These are phyloP conservation scores for Lipomyces sp. DNA, from an alignment of 805 yeast genomes.

Conservation along the genomic window DNA sequence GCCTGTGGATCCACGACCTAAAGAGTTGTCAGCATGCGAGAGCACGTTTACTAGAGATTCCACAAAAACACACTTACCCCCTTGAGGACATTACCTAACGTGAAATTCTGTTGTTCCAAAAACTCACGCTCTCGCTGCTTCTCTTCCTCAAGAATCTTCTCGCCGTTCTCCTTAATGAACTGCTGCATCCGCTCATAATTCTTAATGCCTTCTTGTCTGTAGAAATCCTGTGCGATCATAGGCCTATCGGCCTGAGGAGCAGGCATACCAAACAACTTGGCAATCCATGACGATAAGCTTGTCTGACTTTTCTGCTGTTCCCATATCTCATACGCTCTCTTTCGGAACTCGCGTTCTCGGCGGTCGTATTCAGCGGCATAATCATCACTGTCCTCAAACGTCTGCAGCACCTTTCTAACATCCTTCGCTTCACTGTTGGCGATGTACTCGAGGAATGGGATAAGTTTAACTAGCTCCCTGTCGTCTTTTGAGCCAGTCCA, in stretches of 20 bases:
- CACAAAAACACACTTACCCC: slow-evolving; percentile 52
- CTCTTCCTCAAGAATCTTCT: slow-evolving; percentile 56
- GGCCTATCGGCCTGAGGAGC: slow-evolving; percentile 49
- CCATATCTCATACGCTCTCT: slow-evolving; percentile 54
- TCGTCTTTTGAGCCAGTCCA: slow-evolving; percentile 92
- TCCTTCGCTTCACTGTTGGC: slow-evolving; percentile 87
- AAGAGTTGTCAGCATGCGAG: background rate
- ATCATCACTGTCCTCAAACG: slow-evolving; percentile 68
- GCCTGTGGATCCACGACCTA: slow-evolving; percentile 24
- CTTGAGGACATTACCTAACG: slow-evolving; percentile 81
- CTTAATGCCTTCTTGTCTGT: slow-evolving; percentile 90
- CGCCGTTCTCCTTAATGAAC: slow-evolving; percentile 80
- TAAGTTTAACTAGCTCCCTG: slow-evolving; percentile 68
- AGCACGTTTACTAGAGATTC: background rate
- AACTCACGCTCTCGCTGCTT: slow-evolving; percentile 64
- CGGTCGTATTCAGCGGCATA: slow-evolving; percentile 79
- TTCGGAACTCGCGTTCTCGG: slow-evolving; percentile 77
- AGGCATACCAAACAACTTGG: slow-evolving; percentile 45
- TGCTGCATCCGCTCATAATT: slow-evolving; percentile 83
- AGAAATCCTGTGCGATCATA: slow-evolving; percentile 84
- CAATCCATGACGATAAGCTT: slow-evolving; percentile 13
- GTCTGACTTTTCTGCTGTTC: slow-evolving; percentile 46
- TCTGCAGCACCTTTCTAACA: slow-evolving; percentile 82
- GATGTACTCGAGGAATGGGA: slow-evolving; percentile 91
- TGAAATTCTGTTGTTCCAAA: slow-evolving; percentile 79